Conservation (phyloP, 257 asterid genomes). For the Ehretia macrophylla region DNA sequence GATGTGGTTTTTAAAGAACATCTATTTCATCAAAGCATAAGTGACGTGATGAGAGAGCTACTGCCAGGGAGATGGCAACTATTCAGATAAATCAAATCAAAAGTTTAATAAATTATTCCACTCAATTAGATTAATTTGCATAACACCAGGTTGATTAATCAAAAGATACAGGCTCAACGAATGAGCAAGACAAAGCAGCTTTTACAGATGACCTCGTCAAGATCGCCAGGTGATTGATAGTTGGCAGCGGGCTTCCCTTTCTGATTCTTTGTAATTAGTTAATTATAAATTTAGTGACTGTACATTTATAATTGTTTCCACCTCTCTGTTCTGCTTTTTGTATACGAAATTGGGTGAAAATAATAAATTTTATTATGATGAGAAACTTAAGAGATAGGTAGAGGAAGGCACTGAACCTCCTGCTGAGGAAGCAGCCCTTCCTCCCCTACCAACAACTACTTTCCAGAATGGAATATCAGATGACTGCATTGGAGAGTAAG, state of each 20-base stretch:
- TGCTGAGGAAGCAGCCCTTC: constrained; percentile 59
- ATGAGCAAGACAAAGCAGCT: constrained; percentile 43
- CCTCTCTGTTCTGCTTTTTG: neutral
- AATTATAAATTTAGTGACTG: no score
- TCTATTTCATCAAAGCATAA: no score
- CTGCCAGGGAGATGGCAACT: no score
- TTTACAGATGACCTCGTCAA: constrained; percentile 41
- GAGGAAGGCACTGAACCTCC: constrained; percentile 87
- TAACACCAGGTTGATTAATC: constrained; percentile 63
- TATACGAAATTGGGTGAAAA: constrained; percentile 93
- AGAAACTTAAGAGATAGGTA: constrained; percentile 92
- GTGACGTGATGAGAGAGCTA: no score
- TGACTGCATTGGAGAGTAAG: constrained; percentile 51
- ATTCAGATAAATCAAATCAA: no score
- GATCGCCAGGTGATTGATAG: constrained; percentile 36
- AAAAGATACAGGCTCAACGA: constrained; percentile 55
- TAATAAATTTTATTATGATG: constrained; percentile 85
- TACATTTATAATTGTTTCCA: neutral
- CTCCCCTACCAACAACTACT: constrained; percentile 72
- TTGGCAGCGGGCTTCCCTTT: constrained; percentile 16
- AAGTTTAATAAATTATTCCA: no score
- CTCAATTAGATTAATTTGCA: no score
- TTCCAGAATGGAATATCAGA: constrained; percentile 80
- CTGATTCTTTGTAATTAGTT: neutral
- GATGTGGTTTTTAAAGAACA: no score